These are phyloP conservation scores for Geranomyces variabilis DNA, from an alignment of 192 early-diverging fungal species.

Conservation along the genomic window DNA sequence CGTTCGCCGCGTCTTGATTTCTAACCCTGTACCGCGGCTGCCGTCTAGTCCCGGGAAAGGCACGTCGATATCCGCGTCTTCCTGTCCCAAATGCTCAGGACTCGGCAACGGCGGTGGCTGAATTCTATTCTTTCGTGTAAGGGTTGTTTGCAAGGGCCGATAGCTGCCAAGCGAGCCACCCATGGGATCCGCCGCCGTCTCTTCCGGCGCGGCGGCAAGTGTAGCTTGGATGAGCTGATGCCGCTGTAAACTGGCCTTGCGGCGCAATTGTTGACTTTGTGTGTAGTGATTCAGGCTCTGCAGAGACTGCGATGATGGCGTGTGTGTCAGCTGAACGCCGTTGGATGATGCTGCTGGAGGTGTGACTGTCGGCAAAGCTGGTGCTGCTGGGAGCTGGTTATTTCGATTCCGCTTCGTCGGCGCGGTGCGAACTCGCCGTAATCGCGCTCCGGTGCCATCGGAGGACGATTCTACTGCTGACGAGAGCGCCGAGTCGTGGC, in stretches of 20 bases:
- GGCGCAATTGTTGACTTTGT: neutral
- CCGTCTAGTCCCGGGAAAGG: too few relatives aligned
- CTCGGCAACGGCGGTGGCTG: too few relatives aligned
- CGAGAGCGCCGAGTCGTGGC: conserved; percentile 4
- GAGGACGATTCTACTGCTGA: neutral
- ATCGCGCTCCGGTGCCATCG: neutral
- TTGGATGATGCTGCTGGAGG: neutral
- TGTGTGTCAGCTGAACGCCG: conserved; percentile 2
- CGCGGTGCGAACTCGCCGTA: conserved; percentile 12
- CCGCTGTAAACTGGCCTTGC: neutral
- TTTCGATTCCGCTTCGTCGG: conserved; percentile 10
- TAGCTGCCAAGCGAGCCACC: too few relatives aligned
- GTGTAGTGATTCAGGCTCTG: conserved; percentile 14
- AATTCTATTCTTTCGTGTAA: too few relatives aligned
- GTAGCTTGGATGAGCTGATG: neutral
- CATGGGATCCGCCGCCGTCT: too few relatives aligned
- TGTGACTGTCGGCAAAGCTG: neutral
- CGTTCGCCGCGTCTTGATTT: too few relatives aligned
- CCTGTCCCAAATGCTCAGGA: too few relatives aligned
- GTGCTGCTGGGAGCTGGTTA: neutral
- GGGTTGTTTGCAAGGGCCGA: too few relatives aligned
- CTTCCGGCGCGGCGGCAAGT: too few relatives aligned
- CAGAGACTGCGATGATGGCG: conserved; percentile 8
- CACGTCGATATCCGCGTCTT: too few relatives aligned
- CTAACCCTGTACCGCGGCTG: too few relatives aligned